Base-by-base conservation (phyloP, 441 rosid genomes). In the Omphalea diandra region DNA sequence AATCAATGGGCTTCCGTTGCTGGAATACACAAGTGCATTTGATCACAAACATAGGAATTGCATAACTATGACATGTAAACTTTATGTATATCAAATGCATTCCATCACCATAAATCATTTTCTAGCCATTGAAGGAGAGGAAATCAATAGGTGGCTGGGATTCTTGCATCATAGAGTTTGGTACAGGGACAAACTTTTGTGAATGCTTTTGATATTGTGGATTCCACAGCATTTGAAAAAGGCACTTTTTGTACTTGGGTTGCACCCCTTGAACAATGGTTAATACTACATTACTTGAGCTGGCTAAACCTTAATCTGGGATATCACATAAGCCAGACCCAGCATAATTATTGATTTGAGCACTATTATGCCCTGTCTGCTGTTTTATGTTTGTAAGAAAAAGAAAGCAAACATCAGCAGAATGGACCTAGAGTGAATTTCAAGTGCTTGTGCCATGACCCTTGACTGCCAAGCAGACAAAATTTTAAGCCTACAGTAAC, bases 1-100 rank as follows among this genome's bases (percentile, higher is more conserved):
- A 86, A 65, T 89, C 83, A 2, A 78, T 31, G 22, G 85, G 87
- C 77, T 82, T 87, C 68, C 86, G 78, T 70, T 89, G 95, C 92
- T 86, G 85, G 57, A 46, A 24, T 5, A 50, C 41, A 47, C 71
- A 68, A 33, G 36, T 44, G 20, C 20, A 52, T 58, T 57, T 65
- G 6, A 31, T 40, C 12, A 74, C 60, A 54, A 54, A 27, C 59
- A 26, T 14, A 12, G 26, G 58, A 53, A 53, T 46, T 58, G 31
- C 40, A 64, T 17, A 33, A 33, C 7, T 5, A 35, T 32, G 40
- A 8, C 17, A 49, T 29, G 17, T 18, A 10, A 0, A 9, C 6
- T 53, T 14, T 31, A 53, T 41, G 54, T n/a, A 40, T n/a, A 29
- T 35, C 3, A 54, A 22, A 46, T 7, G 17, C 29, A 63, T 55